A percentile compares a stretch with the other conserved stretches of the same genome.
Evolutionary conservation across 371 early-diverging fungal genomes (phyloP).

Genomic region (Sporodiniella umbellata): DNA sequence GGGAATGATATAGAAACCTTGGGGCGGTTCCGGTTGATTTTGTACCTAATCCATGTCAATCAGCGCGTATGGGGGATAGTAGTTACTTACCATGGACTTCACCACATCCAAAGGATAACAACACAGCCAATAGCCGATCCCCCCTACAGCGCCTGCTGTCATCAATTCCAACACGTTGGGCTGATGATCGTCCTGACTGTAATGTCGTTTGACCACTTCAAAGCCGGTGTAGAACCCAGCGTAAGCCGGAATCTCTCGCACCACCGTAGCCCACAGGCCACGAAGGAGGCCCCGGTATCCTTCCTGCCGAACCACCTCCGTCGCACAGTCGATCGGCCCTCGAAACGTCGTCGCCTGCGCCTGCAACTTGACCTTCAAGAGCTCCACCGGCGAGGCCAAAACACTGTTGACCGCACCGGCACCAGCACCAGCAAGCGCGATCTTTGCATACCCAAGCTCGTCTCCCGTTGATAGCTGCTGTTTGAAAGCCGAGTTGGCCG

Average conservation of each 20-base stretch:
- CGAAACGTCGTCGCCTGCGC: conserved; percentile 54
- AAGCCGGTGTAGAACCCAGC: conserved; percentile 84
- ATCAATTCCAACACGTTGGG: conserved; percentile 59
- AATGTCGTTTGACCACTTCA: conserved; percentile 64
- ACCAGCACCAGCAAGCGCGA: conserved; percentile 77
- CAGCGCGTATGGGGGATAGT: neutral
- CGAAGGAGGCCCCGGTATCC: conserved; percentile 74
- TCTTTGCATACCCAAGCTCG: conserved; percentile 56
- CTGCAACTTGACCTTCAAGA: conserved; percentile 80
- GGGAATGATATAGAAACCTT: conserved; percentile 57
- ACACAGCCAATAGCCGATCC: conserved; percentile 77
- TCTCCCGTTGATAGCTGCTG: conserved; percentile 13
- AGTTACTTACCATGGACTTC: conserved; percentile 66
- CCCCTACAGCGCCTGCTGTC: conserved; percentile 74
- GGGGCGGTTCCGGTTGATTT: conserved; percentile 58
- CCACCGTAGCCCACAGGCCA: conserved; percentile 76
- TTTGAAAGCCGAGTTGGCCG: conserved; percentile 68
- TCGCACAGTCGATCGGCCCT: conserved; percentile 70
- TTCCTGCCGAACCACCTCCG: conserved; percentile 56
- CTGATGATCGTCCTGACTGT: conserved; percentile 40
- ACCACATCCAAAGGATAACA: conserved; percentile 84
- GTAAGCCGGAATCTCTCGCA: conserved; percentile 81
- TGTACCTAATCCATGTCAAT: conserved; percentile 39
- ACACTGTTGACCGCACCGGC: conserved; percentile 72
- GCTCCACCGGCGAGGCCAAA: conserved; percentile 78